phyloP scores from a whole-genome alignment of 208 protist genomes.

The Acanthamoeba quina region DNA sequence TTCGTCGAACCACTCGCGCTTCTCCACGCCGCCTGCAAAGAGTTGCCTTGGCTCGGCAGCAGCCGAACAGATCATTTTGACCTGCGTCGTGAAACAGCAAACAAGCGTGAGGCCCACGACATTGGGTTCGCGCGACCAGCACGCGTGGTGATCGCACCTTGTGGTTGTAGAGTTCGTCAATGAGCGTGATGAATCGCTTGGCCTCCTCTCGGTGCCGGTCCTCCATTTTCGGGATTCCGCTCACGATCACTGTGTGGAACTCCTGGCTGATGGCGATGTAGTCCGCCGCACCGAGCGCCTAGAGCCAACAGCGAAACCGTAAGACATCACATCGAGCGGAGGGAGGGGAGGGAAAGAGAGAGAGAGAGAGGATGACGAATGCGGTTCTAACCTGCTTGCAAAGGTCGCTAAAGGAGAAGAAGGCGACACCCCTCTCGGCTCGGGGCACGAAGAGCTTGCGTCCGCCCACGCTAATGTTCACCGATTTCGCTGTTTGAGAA shows the following conservation, averaged over 20 bases:
- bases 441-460: constrained; percentile 78
- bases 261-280: constrained; percentile 84
- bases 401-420: constrained; percentile 85
- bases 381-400: constrained; percentile 75
- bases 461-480: constrained; percentile 50
- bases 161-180: constrained; percentile 90
- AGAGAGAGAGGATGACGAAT: background rate
- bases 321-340: background rate
- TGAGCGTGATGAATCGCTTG: constrained; percentile 87
- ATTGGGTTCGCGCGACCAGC: background rate
- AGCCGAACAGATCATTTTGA: constrained; percentile 49
- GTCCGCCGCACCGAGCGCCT: constrained; percentile 82
- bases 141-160: constrained; percentile 47
- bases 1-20: constrained; percentile 57
- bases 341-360: too few species aligned
- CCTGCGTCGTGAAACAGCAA: background rate
- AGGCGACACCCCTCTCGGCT: constrained; percentile 74
- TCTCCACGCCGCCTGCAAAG: constrained; percentile 49
- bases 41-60: constrained; percentile 36
- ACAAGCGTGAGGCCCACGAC: background rate
- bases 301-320: background rate
- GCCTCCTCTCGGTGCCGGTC: constrained; percentile 79
- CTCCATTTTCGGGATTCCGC: constrained; percentile 84
- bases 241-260: constrained; percentile 88
- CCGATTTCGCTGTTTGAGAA: constrained; percentile 44